Evolutionary conservation across 2,329 filamentous ascomycete species (phyloP).

Genomic region (Alternaria triticina): DNA sequence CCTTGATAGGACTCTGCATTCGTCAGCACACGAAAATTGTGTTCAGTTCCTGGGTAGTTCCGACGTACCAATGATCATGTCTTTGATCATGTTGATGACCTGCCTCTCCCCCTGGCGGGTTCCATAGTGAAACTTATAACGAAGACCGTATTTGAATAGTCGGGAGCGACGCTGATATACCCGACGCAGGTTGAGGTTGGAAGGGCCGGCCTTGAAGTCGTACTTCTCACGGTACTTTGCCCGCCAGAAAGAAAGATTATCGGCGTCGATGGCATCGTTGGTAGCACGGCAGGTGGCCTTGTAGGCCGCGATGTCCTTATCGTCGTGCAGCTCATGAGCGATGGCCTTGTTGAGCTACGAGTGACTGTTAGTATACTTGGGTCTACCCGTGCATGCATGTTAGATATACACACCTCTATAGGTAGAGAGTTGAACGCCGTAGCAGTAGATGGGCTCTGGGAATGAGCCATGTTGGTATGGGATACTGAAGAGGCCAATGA

Average conservation of each 20-base stretch:
- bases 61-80: conserved; percentile 54
- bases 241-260: conserved; percentile 56
- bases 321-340: conserved; percentile 45
- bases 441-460: neutral
- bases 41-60: neutral
- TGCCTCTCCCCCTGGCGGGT: conserved; percentile 34
- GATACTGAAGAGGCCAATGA: neutral
- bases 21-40: neutral
- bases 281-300: conserved; percentile 49
- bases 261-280: conserved; percentile 49
- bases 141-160: conserved; percentile 25
- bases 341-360: conserved; percentile 51
- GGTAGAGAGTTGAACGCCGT: conserved; percentile 42
- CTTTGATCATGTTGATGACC: conserved; percentile 48
- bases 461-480: conserved; percentile 15
- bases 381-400: neutral
- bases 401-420: conserved; percentile 35
- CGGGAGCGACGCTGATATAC: conserved; percentile 44
- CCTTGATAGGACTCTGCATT: conserved; percentile 42
- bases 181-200: conserved; percentile 42
- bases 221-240: conserved; percentile 51
- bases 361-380: neutral
- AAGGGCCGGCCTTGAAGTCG: conserved; percentile 37
- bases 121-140: conserved; percentile 28
- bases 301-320: conserved; percentile 54